Evolutionary conservation across 257 asterid genomes (phyloP).

Genomic region (Nyctanthes arbortristis): DNA sequence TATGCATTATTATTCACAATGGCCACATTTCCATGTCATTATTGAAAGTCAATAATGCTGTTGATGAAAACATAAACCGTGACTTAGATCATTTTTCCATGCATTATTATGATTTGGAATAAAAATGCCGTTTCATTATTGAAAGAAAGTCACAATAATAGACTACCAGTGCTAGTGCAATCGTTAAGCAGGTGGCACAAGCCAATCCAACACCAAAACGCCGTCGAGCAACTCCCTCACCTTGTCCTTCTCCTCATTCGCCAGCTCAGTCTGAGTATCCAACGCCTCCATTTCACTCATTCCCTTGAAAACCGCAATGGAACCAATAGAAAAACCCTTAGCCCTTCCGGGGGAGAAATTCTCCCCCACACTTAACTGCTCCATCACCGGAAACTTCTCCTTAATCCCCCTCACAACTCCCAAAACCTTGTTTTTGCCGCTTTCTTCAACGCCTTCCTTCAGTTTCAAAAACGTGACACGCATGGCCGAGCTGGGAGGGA

Average conservation of each 20-base stretch:
- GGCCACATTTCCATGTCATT: too few relatives aligned
- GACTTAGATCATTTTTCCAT: too few relatives aligned
- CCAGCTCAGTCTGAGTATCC: conserved; percentile 48
- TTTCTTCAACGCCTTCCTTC: conserved; percentile 53
- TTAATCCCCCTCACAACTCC: conserved; percentile 43
- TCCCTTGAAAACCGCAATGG: conserved; percentile 70
- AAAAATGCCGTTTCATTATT: too few relatives aligned
- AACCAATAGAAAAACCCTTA: conserved; percentile 76
- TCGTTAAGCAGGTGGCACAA: too few relatives aligned
- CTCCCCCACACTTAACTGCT: conserved; percentile 72
- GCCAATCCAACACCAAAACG: conserved; percentile 65
- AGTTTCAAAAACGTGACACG: conserved; percentile 53
- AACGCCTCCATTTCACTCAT: conserved; percentile 49
- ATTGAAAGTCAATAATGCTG: too few relatives aligned
- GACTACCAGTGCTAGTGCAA: too few relatives aligned
- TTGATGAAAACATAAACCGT: too few relatives aligned
- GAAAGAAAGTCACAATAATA: too few relatives aligned
- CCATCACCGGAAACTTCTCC: conserved; percentile 46
- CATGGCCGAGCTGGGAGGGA: conserved; percentile 53
- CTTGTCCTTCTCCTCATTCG: conserved; percentile 54
- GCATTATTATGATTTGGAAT: too few relatives aligned
- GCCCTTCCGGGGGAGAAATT: conserved; percentile 81
- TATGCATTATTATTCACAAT: too few relatives aligned
- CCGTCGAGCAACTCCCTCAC: conserved; percentile 62
- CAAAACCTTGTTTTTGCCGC: conserved; percentile 49